These are phyloP conservation scores for Didymella arachidicola DNA, from an alignment of 2,329 filamentous ascomycete species.

Conservation along the genomic window DNA sequence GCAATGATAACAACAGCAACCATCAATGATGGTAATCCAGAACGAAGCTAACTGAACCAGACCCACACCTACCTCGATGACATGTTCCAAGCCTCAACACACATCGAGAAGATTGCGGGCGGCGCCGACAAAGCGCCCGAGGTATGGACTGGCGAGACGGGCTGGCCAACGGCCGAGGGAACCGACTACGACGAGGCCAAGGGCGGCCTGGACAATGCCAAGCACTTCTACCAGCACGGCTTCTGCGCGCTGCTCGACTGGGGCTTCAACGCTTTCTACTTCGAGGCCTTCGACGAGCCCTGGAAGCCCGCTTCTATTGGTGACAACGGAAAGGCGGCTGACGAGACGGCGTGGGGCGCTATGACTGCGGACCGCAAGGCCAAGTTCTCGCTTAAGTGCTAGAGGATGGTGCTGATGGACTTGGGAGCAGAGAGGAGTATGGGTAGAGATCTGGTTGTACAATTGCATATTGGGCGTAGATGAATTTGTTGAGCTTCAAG, in stretches of 20 bases:
- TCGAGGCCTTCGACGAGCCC: slow-evolving; percentile 76
- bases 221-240: slow-evolving; percentile 66
- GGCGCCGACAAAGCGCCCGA: slow-evolving; percentile 62
- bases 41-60: not conserved
- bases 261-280: slow-evolving; percentile 75
- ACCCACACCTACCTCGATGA: slow-evolving; percentile 72
- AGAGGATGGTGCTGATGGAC: slow-evolving; percentile 18
- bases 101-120: slow-evolving; percentile 67
- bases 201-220: slow-evolving; percentile 66
- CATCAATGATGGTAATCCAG: not conserved
- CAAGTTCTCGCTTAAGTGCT: slow-evolving; percentile 64
- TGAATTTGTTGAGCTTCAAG: no score
- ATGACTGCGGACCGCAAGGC: slow-evolving; percentile 66
- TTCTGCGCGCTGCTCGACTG: slow-evolving; percentile 71
- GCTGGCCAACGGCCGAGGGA: slow-evolving; percentile 56
- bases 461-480: slow-evolving; percentile 11
- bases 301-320: slow-evolving; percentile 72
- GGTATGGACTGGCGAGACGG: slow-evolving; percentile 58
- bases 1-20: not conserved
- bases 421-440: not conserved
- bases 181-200: slow-evolving; percentile 68
- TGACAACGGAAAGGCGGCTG: slow-evolving; percentile 66
- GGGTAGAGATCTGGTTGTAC: not conserved
- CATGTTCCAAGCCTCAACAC: slow-evolving; percentile 68
- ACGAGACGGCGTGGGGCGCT: slow-evolving; percentile 75